Evolutionary conservation across 2,329 filamentous ascomycete species (phyloP).

Genomic region (Fusarium mexicanum): DNA sequence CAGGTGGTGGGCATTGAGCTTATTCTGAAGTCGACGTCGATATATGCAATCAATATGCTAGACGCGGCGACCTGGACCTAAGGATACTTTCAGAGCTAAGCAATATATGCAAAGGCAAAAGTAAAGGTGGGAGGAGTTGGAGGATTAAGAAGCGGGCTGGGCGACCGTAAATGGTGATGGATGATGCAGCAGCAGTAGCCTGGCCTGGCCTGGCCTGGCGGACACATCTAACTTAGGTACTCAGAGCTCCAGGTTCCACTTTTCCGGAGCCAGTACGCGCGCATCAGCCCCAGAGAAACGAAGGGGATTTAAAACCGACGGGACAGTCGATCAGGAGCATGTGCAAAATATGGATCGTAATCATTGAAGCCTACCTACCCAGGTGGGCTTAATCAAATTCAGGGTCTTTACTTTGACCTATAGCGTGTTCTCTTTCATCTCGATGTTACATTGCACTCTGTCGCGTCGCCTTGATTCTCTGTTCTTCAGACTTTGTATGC

Average conservation of each 20-base stretch:
- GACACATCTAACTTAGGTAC: slow-evolving; percentile 17
- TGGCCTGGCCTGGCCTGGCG: slow-evolving; percentile 39
- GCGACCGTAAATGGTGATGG: slow-evolving; percentile 26
- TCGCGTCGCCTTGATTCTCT: background rate
- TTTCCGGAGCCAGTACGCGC: slow-evolving; percentile 22
- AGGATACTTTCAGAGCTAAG: background rate
- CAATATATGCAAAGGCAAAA: slow-evolving; percentile 15
- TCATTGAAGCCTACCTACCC: background rate
- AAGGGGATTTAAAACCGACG: background rate
- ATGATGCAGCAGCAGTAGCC: slow-evolving; percentile 46
- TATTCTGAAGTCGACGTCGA: background rate
- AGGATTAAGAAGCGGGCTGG: slow-evolving; percentile 32
- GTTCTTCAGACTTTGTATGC: background rate
- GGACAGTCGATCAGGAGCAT: background rate
- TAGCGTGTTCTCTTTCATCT: background rate
- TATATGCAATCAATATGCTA: slow-evolving; percentile 2
- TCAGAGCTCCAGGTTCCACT: slow-evolving; percentile 26
- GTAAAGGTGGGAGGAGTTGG: slow-evolving; percentile 24
- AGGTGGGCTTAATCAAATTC: background rate
- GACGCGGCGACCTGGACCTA: slow-evolving; percentile 5
- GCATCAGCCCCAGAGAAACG: background rate
- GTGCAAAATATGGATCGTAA: background rate
- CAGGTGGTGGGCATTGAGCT: slow-evolving; percentile 33
- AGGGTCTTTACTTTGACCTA: background rate
- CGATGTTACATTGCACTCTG: background rate